Conservation (phyloP, 768 basidiomycete species). For the Mycena olivaceomarginata region DNA sequence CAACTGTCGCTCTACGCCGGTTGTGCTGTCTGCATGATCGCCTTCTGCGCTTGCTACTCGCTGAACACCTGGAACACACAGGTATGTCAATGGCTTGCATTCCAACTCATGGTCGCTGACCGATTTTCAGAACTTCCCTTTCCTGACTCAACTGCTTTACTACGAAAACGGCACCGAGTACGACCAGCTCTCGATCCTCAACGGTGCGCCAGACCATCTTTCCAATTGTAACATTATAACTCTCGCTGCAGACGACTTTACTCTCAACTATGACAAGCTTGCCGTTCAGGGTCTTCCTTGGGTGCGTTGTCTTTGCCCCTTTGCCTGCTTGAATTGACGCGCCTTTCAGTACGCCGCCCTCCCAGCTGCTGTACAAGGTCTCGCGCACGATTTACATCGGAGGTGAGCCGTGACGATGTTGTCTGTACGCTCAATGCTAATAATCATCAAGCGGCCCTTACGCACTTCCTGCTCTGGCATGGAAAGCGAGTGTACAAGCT, state of each 20-base stretch:
- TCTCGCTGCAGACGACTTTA: slow-evolving; percentile 5
- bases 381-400: slow-evolving; percentile 62
- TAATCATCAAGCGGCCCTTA: slow-evolving; percentile 57
- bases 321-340: slow-evolving; percentile 27
- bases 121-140: slow-evolving; percentile 56
- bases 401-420: slow-evolving; percentile 35
- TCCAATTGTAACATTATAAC: no score
- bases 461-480: slow-evolving; percentile 71
- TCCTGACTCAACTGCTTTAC: slow-evolving; percentile 60
- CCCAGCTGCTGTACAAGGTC: slow-evolving; percentile 62
- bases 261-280: slow-evolving; percentile 53
- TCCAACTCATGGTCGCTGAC: neutral
- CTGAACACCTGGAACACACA: slow-evolving; percentile 46
- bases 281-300: slow-evolving; percentile 52
- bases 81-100: neutral
- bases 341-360: slow-evolving; percentile 65
- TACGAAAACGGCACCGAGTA: slow-evolving; percentile 64
- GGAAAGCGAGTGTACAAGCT: slow-evolving; percentile 60
- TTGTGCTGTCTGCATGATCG: slow-evolving; percentile 63
- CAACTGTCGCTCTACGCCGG: slow-evolving; percentile 67
- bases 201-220: slow-evolving; percentile 37
- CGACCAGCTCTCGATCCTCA: slow-evolving; percentile 70
- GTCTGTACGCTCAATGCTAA: no score
- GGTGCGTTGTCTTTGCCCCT: slow-evolving; percentile 32
- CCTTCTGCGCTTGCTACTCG: slow-evolving; percentile 53